Conservation (phyloP, 2,329 filamentous ascomycete species). For the Penicillium sumatraense region DNA sequence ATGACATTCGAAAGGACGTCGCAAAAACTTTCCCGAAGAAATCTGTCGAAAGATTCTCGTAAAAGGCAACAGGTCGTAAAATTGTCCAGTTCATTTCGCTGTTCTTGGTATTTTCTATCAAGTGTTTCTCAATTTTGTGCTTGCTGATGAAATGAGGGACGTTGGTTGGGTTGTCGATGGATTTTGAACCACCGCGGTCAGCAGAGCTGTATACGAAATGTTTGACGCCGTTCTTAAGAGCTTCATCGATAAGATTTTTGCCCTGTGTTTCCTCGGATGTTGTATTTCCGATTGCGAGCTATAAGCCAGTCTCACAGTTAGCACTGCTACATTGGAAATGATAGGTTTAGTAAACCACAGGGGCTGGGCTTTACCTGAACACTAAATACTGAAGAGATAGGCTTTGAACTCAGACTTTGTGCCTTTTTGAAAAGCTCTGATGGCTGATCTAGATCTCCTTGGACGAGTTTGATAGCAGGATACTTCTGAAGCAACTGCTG, state of each 20-base stretch:
- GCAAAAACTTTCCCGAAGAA: constrained; percentile 56
- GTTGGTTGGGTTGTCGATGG: constrained; percentile 57
- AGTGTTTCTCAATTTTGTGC: constrained; percentile 64
- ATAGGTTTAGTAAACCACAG: background rate
- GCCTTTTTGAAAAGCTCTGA: constrained; percentile 56
- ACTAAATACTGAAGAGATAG: constrained; percentile 65
- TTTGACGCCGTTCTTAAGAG: constrained; percentile 58
- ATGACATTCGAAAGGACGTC: constrained; percentile 43
- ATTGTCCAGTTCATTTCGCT: constrained; percentile 64
- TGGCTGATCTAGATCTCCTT: constrained; percentile 62
- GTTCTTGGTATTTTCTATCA: constrained; percentile 53
- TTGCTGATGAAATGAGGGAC: constrained; percentile 69
- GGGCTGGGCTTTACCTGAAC: constrained; percentile 57
- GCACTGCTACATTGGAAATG: background rate
- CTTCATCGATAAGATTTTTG: constrained; percentile 62
- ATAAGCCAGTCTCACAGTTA: background rate
- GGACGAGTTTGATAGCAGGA: constrained; percentile 57
- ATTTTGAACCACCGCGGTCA: constrained; percentile 63
- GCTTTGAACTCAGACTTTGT: constrained; percentile 35
- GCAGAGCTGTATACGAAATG: constrained; percentile 69
- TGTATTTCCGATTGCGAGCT: background rate
- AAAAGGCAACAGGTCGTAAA: constrained; percentile 65
- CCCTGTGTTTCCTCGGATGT: constrained; percentile 59
- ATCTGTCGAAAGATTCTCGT: constrained; percentile 58
- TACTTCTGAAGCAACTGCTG: constrained; percentile 53